Evolutionary conservation across 768 basidiomycete genomes (phyloP), one percentile per base, ranked within the genome.

Genomic region (Favolaschia claudopus): DNA sequence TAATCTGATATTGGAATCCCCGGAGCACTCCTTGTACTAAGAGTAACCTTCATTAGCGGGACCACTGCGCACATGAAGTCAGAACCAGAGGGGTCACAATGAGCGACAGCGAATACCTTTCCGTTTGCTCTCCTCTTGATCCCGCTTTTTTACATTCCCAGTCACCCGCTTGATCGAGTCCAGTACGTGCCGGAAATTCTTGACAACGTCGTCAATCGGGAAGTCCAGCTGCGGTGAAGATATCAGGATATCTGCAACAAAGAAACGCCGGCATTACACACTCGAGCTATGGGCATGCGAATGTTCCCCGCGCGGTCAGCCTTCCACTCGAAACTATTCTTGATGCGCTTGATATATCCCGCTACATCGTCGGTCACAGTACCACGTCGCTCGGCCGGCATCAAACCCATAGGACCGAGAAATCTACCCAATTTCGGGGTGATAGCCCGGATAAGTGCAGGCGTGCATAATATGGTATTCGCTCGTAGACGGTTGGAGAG

Each of bases 311-410:
- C 74, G 70, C 90, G 89, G 76, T 97, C 95, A 9, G 93, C 93
- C 74, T 89, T 93, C 95, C 96, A 99, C 70, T 98, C 95, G 42
- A 89, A 87, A 5, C 89, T 88, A 13, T 92, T 93, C 54, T 87
- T 85, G 32, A 96, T 83, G 45, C 86, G 85, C 65, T 85, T 82
- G 55, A 99, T 87, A 63, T 91, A 96, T 13, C 87, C 87, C 14
- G 82, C 88, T 37, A 98, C 81, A 58, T 98, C 93, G 46, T 95
- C 92, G 2, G 93, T 93, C 19, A 99, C 96, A 1, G 96, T 96
- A 5, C 97, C 97, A 55, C 95, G 84, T 72, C 95, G 88, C 61
- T 91, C 93, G 7, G 92, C 91, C 12, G 97, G 97, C 96, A 99
- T 97, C 40, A 99, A 77, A 54, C 96, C 96, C 49, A 93, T 86